Evolutionary conservation across 2,329 filamentous ascomycete species (phyloP), one percentile per base, ranked within the genome.

Genomic region (Myriosclerotinia curreyana): DNA sequence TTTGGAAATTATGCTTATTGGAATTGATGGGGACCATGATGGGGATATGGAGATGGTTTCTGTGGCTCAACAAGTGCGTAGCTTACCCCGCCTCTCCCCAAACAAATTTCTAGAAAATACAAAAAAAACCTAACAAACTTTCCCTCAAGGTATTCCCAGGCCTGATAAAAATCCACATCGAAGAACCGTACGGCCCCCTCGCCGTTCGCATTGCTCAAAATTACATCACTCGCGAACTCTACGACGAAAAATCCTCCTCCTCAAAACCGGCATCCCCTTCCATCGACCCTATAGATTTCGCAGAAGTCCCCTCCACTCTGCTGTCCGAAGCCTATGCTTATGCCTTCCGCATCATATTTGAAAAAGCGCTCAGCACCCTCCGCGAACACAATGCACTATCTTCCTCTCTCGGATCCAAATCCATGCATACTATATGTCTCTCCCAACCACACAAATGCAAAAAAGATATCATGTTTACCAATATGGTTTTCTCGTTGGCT

Each of bases 401-500:
- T 5, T 20, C 52, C 14, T n/a, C 52, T 5, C 44, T 8, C 31
- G n/a, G 38, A 20, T 25, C 31, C 9, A 59, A 44, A 25, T 49
- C 53, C 1, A 64, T 68, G 1, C 56, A 49, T 46, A 53, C 65
- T 12, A 67, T 76, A 15, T 76, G 75, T 60, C 64, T 77, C 20
- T 72, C 70, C 38, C 75, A 77, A 66, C 75, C 74, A 3, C 76
- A 77, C 59, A 67, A 74, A 66, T 74, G 75, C 70, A 77, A 77
- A 66, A 77, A 77, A 52, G 75, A 73, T 9, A 74, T 77, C 54
- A 76, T 77, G 74, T 77, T 77, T 58, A 76, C 74, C 7, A 71
- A 74, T 15, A 74, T 76, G 62, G 69, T 77, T 20, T 74, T 77
- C 55, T 69, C 71, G 1, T 69, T 75, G 20, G 73, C 75, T 1